Base-by-base conservation (phyloP, 2,329 filamentous ascomycete genomes). In the Verticillium zaregamsianum region DNA sequence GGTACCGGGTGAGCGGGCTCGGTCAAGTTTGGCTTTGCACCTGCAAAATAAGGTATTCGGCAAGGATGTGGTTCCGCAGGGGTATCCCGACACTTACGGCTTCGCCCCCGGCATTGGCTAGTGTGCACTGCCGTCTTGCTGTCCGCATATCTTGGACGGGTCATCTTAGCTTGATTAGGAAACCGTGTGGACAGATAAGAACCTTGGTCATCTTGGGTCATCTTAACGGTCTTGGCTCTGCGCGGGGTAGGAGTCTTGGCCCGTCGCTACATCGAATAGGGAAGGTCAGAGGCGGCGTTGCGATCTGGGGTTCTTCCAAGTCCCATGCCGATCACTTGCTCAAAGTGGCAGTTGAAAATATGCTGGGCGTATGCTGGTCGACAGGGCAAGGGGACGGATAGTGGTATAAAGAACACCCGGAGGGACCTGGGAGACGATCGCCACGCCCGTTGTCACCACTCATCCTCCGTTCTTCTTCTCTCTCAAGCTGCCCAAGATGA, bases 401-500 rank as follows among this genome's bases (percentile, higher is more conserved):
- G 23, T 40, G 23, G 15, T 58, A 58, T 58, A 58, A 58, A 40
- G n/a, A 33, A 31, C 45, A 28, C 57, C 57, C 23, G 12, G 57
- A 11, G 25, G 6, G 9, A 31, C 3, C 15, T 31, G 15, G 14
- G 23, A 28, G 39, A 17, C 23, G 57, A 12, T 20, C 55, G 11
- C 12, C 4, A 17, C 33, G 33, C 11, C 40, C 56, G 15, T 11
- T 17, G n/a, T 23, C 25, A 35, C 56, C 35, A 28, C 33, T 28
- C 23, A n/a, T 39, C 11, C 23, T 45, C 25, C 23, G 12, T 23
- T 58, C 57, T 11, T 40, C 35, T 14, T 12, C 20, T 11, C 15
- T 23, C 39, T 23, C 39, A 31, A 60, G 32, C 5, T 31, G 25
- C 52, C 35, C 62, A 64, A 60, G 60, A 64, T 64, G 63, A 64